These are phyloP conservation scores for Colletotrichum aenigma DNA, from an alignment of 2,329 filamentous ascomycete species.

Conservation along the genomic window DNA sequence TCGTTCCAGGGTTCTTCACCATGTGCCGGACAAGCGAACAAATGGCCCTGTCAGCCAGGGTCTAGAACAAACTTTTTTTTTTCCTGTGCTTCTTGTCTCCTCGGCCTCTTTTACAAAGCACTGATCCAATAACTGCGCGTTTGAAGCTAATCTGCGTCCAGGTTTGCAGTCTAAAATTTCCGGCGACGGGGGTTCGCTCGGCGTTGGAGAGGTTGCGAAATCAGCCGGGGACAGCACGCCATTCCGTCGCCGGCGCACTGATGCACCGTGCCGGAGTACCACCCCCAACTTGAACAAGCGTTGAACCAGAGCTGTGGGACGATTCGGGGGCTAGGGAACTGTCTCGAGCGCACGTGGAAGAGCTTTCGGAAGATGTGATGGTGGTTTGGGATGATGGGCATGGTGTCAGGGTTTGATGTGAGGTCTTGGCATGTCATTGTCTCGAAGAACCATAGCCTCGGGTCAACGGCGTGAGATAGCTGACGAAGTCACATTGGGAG, in stretches of 20 bases:
- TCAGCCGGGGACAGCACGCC: conserved; percentile 15
- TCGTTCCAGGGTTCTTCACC: neutral
- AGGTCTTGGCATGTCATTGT: neutral
- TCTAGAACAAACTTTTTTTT: conserved; percentile 10
- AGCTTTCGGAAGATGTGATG: neutral
- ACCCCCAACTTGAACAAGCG: neutral
- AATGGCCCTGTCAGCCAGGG: neutral
- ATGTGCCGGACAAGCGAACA: neutral
- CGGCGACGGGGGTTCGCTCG: neutral
- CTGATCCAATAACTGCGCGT: neutral
- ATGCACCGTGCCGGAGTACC: neutral
- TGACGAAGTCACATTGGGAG: fast-evolving
- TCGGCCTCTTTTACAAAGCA: neutral
- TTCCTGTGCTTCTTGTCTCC: neutral
- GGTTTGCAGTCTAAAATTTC: neutral
- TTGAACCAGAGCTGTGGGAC: neutral
- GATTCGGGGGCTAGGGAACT: no score
- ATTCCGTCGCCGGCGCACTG: conserved; percentile 12
- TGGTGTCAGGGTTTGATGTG: neutral
- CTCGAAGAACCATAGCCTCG: neutral
- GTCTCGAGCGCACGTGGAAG: neutral
- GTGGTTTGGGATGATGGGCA: neutral
- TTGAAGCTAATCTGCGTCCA: neutral
- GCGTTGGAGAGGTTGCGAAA: conserved; percentile 8
- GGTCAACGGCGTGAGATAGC: fast-evolving